Evolutionary conservation across 2,329 filamentous ascomycete species (phyloP).

Genomic region (Sporothrix curviconia): DNA sequence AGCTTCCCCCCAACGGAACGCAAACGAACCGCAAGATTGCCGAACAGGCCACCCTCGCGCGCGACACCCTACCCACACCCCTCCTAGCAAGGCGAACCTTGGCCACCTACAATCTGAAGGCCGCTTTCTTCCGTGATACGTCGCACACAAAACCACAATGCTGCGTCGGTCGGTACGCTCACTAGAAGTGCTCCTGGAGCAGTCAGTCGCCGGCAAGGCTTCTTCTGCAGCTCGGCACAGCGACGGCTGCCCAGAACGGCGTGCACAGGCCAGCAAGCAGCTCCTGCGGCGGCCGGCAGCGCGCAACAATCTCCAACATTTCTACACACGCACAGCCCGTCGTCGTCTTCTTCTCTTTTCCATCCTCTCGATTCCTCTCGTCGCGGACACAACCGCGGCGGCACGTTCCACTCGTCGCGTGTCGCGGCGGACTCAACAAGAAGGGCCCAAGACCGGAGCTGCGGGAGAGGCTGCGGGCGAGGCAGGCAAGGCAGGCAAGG

Average conservation of each 20-base stretch:
- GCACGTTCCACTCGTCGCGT: conserved; percentile 25
- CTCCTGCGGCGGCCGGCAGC: background rate
- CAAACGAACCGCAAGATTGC: background rate
- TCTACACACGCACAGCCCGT: background rate
- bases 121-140: no score
- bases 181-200: conserved; percentile 9
- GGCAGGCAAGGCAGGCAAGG: background rate
- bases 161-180: conserved; percentile 12
- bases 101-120: background rate
- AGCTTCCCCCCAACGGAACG: background rate
- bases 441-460: conserved; percentile 11
- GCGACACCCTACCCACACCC: background rate
- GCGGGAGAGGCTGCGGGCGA: background rate
- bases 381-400: conserved; percentile 19
- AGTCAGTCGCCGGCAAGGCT: conserved; percentile 5
- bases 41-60: background rate
- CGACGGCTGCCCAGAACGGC: background rate
- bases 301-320: no score
- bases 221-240: background rate
- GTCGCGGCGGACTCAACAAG: conserved; percentile 22
- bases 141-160: background rate
- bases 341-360: background rate
- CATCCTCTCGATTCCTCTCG: background rate
- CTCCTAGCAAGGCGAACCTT: background rate
- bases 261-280: background rate